Base-by-base conservation (phyloP, 2,329 filamentous ascomycete genomes). In the Aspergillus terreus region DNA sequence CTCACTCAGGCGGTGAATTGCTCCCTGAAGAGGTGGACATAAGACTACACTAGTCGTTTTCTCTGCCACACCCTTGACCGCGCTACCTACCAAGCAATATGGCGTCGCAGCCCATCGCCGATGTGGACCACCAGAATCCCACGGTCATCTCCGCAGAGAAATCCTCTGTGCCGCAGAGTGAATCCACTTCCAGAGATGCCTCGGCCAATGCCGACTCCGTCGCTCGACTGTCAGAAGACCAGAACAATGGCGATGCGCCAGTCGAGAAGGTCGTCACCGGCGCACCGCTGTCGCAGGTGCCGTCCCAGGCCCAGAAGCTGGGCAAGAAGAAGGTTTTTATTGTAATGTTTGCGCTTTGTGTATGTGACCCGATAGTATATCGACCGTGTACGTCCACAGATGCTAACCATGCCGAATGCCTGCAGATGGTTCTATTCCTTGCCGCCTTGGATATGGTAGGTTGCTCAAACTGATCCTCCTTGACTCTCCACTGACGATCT, bases 361-460 rank as follows among this genome's bases (percentile, higher is more conserved):
- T 71, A 68, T 58, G 67, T 51, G 11, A 21, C 19, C 11, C 27
- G 19, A 9, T 49, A 30, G 27, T 30, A 30, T 30, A 30, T 30
- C 6, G 27, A 4, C 27, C 3, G 10, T 30, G 27, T 3, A 9
- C 27, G 27, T 15, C 14, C 15, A n/a, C 5, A 38, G 35, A 38
- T 38, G 35, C 35, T 38, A 38, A 38, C 7, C 27, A 30, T 47
- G 35, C 15, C 12, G 6, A 14, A 38, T 17, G 11, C 35, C 15
- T 11, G 30, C 52, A 76, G 74, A 76, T 83, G 66, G 80, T 80
- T 6, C 72, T 84, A 11, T 81, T 84, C 49, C 75, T 85, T 23
- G 81, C 81, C 10, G 82, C 82, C 30, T 67, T 85, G 38, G 82
- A 85, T 59, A 82, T 83, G 65, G 73, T 76, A 67, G 48, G 65